These are phyloP conservation scores for Termitomyces sp. DNA, from an alignment of 768 basidiomycete species.

Conservation along the genomic window DNA sequence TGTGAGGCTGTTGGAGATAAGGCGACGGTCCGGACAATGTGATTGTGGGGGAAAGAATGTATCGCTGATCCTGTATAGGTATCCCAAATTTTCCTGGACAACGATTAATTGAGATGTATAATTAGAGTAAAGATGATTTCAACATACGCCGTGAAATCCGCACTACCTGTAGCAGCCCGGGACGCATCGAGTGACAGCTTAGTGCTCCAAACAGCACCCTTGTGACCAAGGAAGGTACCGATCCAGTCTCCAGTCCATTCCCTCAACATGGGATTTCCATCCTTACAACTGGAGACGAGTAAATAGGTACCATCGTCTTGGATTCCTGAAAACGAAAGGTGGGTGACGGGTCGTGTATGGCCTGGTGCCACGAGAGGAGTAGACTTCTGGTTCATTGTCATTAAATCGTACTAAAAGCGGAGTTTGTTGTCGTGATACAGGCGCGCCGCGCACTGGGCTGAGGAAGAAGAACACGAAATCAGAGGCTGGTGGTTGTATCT, in stretches of 20 bases:
- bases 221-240: slow-evolving; percentile 86
- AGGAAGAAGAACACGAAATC: slow-evolving; percentile 12
- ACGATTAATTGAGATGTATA: slow-evolving; percentile 10
- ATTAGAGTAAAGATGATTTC: slow-evolving; percentile 6
- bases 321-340: slow-evolving; percentile 87
- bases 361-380: slow-evolving; percentile 83
- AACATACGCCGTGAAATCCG: slow-evolving; percentile 94
- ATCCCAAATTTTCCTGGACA: slow-evolving; percentile 89
- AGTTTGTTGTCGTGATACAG: slow-evolving; percentile 39
- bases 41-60: slow-evolving; percentile 97
- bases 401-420: slow-evolving; percentile 32
- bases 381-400: slow-evolving; percentile 63
- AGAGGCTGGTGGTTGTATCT: slow-evolving; percentile 11
- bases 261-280: slow-evolving; percentile 96
- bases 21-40: slow-evolving; percentile 96
- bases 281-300: slow-evolving; percentile 96
- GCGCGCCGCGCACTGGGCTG: slow-evolving; percentile 49
- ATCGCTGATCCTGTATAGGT: slow-evolving; percentile 83
- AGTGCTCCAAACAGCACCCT: slow-evolving; percentile 96
- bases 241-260: slow-evolving; percentile 99
- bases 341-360: slow-evolving; percentile 85
- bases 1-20: slow-evolving; percentile 67
- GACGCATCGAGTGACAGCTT: slow-evolving; percentile 86
- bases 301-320: slow-evolving; percentile 85
- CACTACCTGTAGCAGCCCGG: slow-evolving; percentile 88